Conservation (phyloP, 2,329 filamentous ascomycete species). For the Ilyonectria mors-panacis region DNA sequence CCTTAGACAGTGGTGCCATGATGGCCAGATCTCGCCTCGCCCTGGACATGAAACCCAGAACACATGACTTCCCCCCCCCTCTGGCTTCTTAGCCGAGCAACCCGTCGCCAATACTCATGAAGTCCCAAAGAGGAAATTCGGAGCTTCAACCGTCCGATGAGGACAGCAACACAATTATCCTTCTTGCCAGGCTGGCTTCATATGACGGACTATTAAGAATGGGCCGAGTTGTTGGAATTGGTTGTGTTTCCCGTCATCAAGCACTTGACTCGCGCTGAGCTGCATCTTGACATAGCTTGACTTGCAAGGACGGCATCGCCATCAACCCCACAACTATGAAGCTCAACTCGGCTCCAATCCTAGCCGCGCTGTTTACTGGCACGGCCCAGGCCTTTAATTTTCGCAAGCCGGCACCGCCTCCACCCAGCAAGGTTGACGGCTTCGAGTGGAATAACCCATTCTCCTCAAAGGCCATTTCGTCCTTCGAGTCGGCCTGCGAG, state of each 20-base stretch:
- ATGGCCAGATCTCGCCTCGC: conserved; percentile 3
- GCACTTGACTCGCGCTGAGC: neutral
- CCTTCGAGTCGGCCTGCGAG: conserved; percentile 55
- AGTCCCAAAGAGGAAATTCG: conserved; percentile 45
- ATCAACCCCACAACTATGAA: conserved; percentile 43
- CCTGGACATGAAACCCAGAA: conserved; percentile 3
- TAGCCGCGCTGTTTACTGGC: conserved; percentile 31
- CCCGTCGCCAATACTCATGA: conserved; percentile 22
- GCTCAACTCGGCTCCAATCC: conserved; percentile 25
- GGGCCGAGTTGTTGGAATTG: neutral
- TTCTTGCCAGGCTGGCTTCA: conserved; percentile 16
- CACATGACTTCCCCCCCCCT: neutral
- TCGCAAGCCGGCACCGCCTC: conserved; percentile 44
- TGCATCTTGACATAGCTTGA: neutral
- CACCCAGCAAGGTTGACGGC: conserved; percentile 53
- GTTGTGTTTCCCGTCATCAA: neutral
- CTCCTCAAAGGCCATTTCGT: conserved; percentile 42
- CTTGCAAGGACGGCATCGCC: neutral
- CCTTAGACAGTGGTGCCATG: conserved; percentile 13
- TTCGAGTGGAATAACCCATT: conserved; percentile 62
- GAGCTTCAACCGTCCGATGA: conserved; percentile 47
- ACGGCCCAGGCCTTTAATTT: conserved; percentile 48
- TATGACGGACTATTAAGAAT: conserved; percentile 29
- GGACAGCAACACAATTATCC: conserved; percentile 42
- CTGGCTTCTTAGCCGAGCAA: neutral